Evolutionary conservation across 139 green algal genomes (phyloP), one percentile per base, ranked within the genome.

Genomic region (Axilococcus clingmanii): DNA sequence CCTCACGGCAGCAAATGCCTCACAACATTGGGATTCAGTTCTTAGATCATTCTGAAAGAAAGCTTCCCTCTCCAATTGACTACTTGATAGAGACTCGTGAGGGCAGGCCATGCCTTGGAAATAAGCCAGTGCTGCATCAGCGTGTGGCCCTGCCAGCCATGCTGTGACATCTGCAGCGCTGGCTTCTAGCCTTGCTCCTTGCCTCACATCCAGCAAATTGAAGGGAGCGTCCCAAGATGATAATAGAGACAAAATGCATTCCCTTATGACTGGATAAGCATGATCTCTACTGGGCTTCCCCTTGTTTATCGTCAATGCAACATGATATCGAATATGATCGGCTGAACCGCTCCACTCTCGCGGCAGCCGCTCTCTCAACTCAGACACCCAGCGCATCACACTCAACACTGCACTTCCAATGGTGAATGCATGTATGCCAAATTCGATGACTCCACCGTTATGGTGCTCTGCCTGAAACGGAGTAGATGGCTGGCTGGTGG

Each of bases 1-100:
- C 35, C 56, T 70, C 30, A 90, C 78, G n/a, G 77, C 77, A 31
- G 49, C 54, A 53, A 85, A 86, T 3, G 82, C 82, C 53, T 91
- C 78, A 20, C 37, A 60, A 54, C 82, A 91, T 24, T 76, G 68
- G 28, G 57, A 63, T 36, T 86, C 71, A 22, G 79, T 52, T 2
- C 48, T 52, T 16, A 68, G 50, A 50, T 89, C 81, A 23, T 75
- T 55, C 12, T 65, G 55, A 31, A 69, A 65, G 38, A 75, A 56
- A 4, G 43, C 29, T 5, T 75, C 66, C 24, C 48, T 29, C 30
- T 7, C n/a, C n/a, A n/a, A n/a, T n/a, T n/a, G n/a, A n/a, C n/a
- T n/a, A n/a, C n/a, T n/a, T n/a, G n/a, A n/a, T n/a, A n/a, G n/a
- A n/a, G n/a, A n/a, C n/a, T n/a, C n/a, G n/a, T n/a, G n/a, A n/a